phyloP scores from a whole-genome alignment of 2,329 filamentous ascomycete species.

The Macrophomina pseudophaseolina region DNA sequence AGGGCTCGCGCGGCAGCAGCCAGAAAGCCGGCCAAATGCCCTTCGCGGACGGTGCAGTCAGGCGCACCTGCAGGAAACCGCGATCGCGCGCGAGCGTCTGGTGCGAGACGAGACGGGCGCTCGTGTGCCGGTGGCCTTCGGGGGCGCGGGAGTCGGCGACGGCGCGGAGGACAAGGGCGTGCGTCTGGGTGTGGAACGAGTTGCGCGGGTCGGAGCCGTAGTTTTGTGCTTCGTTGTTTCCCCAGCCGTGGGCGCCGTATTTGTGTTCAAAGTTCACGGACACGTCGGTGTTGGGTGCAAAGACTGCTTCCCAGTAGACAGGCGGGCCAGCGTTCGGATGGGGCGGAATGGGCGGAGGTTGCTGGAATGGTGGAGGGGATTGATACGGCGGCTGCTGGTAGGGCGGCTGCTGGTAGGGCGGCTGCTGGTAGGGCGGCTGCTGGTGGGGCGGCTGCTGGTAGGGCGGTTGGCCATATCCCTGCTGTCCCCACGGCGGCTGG shows the following conservation, averaged over 20 bases:
- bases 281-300: constrained; percentile 54
- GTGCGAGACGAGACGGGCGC: constrained; percentile 60
- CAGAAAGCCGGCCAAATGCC: constrained; percentile 69
- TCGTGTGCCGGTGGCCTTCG: constrained; percentile 55
- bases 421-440: constrained; percentile 32
- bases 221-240: constrained; percentile 65
- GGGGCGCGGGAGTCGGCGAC: constrained; percentile 45
- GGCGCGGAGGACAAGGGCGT: constrained; percentile 59
- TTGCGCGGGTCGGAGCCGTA: constrained; percentile 59
- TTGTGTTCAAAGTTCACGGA: constrained; percentile 60
- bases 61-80: constrained; percentile 59
- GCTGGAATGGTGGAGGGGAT: constrained; percentile 33
- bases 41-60: constrained; percentile 58
- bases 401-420: constrained; percentile 36
- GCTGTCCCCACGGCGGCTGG: neutral
- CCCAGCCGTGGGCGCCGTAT: constrained; percentile 65
- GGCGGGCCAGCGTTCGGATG: constrained; percentile 32
- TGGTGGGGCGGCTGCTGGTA: constrained; percentile 33
- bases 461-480: constrained; percentile 23
- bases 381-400: constrained; percentile 34
- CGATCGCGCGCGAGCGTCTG: constrained; percentile 57
- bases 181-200: constrained; percentile 60
- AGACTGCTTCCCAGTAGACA: constrained; percentile 60
- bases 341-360: constrained; percentile 37
- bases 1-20: constrained; percentile 64